Evolutionary conservation across 164 flowering plant genomes (phyloP).

Genomic region (Piper betle): DNA sequence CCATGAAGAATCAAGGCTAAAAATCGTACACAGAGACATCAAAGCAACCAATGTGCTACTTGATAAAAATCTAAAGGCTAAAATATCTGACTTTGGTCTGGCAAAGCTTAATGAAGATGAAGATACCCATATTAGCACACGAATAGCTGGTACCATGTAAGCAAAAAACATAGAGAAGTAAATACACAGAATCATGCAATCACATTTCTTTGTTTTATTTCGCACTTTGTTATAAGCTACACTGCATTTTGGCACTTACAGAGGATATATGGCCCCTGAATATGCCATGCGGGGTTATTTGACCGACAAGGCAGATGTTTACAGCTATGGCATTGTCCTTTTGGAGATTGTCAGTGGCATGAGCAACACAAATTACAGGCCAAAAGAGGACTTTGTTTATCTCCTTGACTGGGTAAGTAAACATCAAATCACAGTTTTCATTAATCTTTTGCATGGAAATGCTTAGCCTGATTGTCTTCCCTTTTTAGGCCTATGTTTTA

Average conservation of each 20-base stretch:
- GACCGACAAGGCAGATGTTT: conserved; percentile 38
- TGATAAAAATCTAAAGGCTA: conserved; percentile 55
- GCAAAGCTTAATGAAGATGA: conserved; percentile 72
- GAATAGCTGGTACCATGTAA: conserved; percentile 76
- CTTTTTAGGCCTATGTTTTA: conserved; percentile 12
- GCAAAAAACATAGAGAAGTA: conserved; percentile 3
- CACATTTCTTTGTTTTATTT: background rate
- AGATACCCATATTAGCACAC: conserved; percentile 63
- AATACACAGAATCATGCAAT: background rate
- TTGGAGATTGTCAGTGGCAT: conserved; percentile 37
- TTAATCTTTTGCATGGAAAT: background rate
- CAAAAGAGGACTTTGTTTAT: conserved; percentile 23
- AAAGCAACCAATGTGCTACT: conserved; percentile 17
- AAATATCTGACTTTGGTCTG: conserved; percentile 78
- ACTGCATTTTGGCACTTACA: conserved; percentile 3
- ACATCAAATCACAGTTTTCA: background rate
- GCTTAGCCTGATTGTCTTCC: background rate
- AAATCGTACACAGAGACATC: conserved; percentile 13
- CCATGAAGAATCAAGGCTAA: conserved; percentile 39
- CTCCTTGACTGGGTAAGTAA: conserved; percentile 33
- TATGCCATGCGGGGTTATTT: conserved; percentile 33
- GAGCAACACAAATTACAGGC: conserved; percentile 22
- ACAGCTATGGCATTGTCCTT: conserved; percentile 30
- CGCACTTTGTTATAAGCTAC: background rate
- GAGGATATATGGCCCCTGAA: conserved; percentile 42